A percentile compares a stretch with the other conserved stretches of the same genome.
These are phyloP conservation scores for Candida germanica DNA, from an alignment of 805 yeast species.

Conservation along the genomic window DNA sequence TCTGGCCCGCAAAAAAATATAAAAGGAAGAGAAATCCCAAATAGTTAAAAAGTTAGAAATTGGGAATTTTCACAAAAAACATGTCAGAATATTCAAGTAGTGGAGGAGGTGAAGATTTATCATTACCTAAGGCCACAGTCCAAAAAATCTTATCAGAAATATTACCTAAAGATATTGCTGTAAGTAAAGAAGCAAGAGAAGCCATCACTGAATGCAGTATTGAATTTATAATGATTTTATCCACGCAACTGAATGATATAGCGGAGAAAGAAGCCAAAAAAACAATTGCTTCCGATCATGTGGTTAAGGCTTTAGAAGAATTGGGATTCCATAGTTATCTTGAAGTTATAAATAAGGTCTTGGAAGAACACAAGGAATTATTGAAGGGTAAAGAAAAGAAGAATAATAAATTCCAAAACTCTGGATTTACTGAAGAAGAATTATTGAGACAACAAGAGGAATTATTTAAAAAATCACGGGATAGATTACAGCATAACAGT, in stretches of 20 bases:
- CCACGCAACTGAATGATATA: slow-evolving; percentile 91
- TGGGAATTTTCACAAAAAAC: slow-evolving; percentile 1
- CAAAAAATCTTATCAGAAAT: slow-evolving; percentile 92
- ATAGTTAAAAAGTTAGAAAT: slow-evolving; percentile 7
- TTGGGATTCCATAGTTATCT: slow-evolving; percentile 85
- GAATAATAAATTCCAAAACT: slow-evolving; percentile 87
- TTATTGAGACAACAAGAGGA: slow-evolving; percentile 89
- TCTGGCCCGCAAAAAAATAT: slow-evolving; percentile 6
- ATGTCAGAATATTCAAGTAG: slow-evolving; percentile 42
- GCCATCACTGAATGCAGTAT: slow-evolving; percentile 95
- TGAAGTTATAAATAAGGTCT: slow-evolving; percentile 73
- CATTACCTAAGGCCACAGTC: slow-evolving; percentile 75
- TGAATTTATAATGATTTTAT: slow-evolving; percentile 90
- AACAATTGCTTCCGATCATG: slow-evolving; percentile 96
- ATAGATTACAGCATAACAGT: slow-evolving; percentile 47
- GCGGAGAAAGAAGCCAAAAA: slow-evolving; percentile 96
- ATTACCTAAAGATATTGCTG: slow-evolving; percentile 80
- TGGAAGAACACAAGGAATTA: slow-evolving; percentile 83
- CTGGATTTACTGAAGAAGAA: slow-evolving; percentile 92
- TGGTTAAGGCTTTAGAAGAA: slow-evolving; percentile 80
- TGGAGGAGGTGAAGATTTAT: slow-evolving; percentile 42
- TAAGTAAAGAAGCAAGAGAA: slow-evolving; percentile 91
- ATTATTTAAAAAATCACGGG: slow-evolving; percentile 75
- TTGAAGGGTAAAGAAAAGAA: slow-evolving; percentile 87
- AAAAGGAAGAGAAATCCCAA: slow-evolving; percentile 8